Conservation (phyloP, 805 yeast species). For the Hyphopichia homilentoma region DNA sequence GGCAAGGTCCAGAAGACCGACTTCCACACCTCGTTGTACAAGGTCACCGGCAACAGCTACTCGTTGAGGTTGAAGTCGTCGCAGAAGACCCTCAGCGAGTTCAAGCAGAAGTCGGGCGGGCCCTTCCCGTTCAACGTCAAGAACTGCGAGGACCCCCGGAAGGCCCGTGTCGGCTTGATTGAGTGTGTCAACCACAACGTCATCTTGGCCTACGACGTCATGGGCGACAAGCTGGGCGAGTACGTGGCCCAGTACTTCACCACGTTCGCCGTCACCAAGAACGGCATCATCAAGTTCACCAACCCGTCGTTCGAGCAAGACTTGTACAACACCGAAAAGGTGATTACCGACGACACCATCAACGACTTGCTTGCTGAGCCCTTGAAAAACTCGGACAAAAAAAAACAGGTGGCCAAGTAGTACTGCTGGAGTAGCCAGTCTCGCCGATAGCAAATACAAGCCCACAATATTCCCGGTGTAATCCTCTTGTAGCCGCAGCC, state of each 20-base stretch:
- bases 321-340: constrained; percentile 54
- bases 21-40: constrained; percentile 65
- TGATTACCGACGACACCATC: constrained; percentile 48
- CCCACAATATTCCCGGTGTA: too few relatives aligned
- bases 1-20: constrained; percentile 64
- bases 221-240: constrained; percentile 64
- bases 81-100: constrained; percentile 60
- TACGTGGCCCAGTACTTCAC: constrained; percentile 68
- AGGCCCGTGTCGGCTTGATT: constrained; percentile 68
- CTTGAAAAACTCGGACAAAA: constrained; percentile 47
- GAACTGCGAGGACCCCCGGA: constrained; percentile 63
- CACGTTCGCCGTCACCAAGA: constrained; percentile 71
- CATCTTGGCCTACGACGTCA: constrained; percentile 64
- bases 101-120: constrained; percentile 59
- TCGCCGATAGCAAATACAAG: too few relatives aligned
- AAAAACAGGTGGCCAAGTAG: constrained; percentile 41
- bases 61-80: constrained; percentile 69
- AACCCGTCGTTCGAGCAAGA: constrained; percentile 47
- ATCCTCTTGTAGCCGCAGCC: too few relatives aligned
- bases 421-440: too few relatives aligned
- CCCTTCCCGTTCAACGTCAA: constrained; percentile 67
- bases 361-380: constrained; percentile 46
- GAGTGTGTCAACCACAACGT: constrained; percentile 69
- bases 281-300: constrained; percentile 65
- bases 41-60: constrained; percentile 66